phyloP scores from a whole-genome alignment of 495 filamentous ascomycete genomes.

The Hyaloscypha variabilis region DNA sequence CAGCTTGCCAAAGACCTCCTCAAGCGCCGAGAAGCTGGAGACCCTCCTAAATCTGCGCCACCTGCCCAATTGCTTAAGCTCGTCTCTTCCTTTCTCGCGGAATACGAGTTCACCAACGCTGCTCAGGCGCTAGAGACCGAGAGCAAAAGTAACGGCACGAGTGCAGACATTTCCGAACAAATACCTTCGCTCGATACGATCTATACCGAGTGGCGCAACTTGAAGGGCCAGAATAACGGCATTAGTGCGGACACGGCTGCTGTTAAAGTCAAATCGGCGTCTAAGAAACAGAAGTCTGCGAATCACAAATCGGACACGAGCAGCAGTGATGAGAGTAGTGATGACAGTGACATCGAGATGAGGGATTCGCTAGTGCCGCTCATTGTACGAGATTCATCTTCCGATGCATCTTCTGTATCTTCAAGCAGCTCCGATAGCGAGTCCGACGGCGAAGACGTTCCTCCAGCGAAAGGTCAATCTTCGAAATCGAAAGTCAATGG shows the following conservation, averaged over 20 bases:
- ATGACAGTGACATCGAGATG: conserved; percentile 62
- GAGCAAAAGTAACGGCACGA: conserved; percentile 43
- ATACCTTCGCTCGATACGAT: conserved; percentile 46
- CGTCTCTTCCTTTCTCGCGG: conserved; percentile 67
- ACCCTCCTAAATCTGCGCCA: conserved; percentile 36
- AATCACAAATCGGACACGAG: conserved; percentile 35
- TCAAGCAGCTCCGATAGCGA: conserved; percentile 62
- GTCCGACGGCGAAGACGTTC: conserved; percentile 61
- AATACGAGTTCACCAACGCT: conserved; percentile 63
- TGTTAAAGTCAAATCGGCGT: neutral
- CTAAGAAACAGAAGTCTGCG: conserved; percentile 38
- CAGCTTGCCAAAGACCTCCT: conserved; percentile 29
- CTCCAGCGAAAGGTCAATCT: conserved; percentile 32
- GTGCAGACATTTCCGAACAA: conserved; percentile 37
- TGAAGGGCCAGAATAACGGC: conserved; percentile 26
- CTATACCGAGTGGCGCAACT: conserved; percentile 47
- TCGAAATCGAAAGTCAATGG: conserved; percentile 42
- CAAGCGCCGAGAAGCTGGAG: conserved; percentile 24
- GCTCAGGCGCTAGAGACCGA: conserved; percentile 63
- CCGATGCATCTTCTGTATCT: conserved; percentile 50
- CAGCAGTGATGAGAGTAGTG: conserved; percentile 30
- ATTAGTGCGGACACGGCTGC: neutral
- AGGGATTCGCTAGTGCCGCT: conserved; percentile 46
- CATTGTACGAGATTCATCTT: conserved; percentile 43
- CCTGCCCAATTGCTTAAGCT: conserved; percentile 64